These are phyloP conservation scores for Selaginella tamariscina DNA, from an alignment of 75 land plant genomes.

Conservation along the genomic window DNA sequence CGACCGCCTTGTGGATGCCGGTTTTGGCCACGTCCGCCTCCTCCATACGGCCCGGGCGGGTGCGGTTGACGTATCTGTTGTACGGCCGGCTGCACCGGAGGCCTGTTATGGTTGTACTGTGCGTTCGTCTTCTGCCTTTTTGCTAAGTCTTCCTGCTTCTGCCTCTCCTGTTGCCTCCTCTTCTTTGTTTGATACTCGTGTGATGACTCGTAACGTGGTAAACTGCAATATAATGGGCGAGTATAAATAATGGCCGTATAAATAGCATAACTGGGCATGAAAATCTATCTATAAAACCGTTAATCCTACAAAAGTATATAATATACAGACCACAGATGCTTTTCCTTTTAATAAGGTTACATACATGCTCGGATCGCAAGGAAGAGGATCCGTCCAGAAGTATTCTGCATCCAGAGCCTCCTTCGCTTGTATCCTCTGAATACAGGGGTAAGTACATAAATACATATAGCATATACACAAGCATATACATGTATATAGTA, in stretches of 20 bases:
- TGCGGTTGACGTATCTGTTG: constrained; percentile 25
- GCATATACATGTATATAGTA: not conserved
- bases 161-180: constrained; percentile 84
- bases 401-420: constrained; percentile 97
- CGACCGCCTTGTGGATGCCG: constrained; percentile 55
- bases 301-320: not conserved
- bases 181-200: constrained; percentile 94
- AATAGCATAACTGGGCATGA: not conserved
- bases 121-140: constrained; percentile 71
- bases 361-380: constrained; percentile 88
- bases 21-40: constrained; percentile 47
- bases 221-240: constrained; percentile 27
- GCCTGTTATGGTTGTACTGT: constrained; percentile 54
- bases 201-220: constrained; percentile 86
- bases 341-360: not conserved
- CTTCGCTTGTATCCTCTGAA: constrained; percentile 86
- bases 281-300: not conserved
- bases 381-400: constrained; percentile 93
- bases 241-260: not conserved
- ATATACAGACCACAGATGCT: too few relatives aligned
- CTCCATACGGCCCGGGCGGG: too few relatives aligned
- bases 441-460: not conserved
- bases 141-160: constrained; percentile 61
- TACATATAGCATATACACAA: not conserved
- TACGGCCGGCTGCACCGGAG: constrained; percentile 52